A percentile compares a stretch with the other conserved stretches of the same genome.
Evolutionary conservation across 768 basidiomycete genomes (phyloP).

Genomic region (Mycena metata): DNA sequence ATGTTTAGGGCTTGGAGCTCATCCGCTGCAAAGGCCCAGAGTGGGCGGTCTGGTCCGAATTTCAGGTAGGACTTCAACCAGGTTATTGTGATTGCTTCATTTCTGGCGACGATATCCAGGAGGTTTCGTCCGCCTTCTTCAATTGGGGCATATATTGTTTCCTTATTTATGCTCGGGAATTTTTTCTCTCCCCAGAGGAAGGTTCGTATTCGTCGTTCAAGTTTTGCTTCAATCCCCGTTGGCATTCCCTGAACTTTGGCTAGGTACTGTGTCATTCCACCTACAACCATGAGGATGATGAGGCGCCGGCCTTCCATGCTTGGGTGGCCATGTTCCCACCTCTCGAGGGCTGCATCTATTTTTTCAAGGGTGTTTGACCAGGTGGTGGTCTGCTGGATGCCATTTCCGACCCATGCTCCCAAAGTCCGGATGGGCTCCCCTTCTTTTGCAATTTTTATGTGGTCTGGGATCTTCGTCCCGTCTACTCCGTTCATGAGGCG

Average conservation of each 20-base stretch:
- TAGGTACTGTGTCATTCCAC: slow-evolving; percentile 19
- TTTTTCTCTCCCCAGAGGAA: slow-evolving; percentile 8
- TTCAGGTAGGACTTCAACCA: slow-evolving; percentile 26
- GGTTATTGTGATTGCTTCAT: slow-evolving; percentile 32
- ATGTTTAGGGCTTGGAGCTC: neutral
- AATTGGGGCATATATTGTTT: slow-evolving; percentile 6
- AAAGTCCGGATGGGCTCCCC: slow-evolving; percentile 45
- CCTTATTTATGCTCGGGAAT: neutral
- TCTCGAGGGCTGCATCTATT: slow-evolving; percentile 2
- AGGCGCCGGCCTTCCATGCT: slow-evolving; percentile 30
- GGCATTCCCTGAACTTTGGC: slow-evolving; percentile 43
- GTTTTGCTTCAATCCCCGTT: neutral
- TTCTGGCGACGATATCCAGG: slow-evolving; percentile 10
- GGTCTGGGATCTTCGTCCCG: slow-evolving; percentile 27
- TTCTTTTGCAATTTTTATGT: slow-evolving; percentile 47
- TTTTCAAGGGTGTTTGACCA: slow-evolving; percentile 41
- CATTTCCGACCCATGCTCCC: slow-evolving; percentile 51
- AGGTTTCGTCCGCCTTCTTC: slow-evolving; percentile 23
- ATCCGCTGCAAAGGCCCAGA: slow-evolving; percentile 7
- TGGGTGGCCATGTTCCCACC: slow-evolving; percentile 19
- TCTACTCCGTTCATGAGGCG: slow-evolving; percentile 10
- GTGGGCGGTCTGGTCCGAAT: neutral
- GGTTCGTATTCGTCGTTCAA: neutral
- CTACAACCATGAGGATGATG: slow-evolving; percentile 24
- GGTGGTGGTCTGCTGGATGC: slow-evolving; percentile 31